Base-by-base conservation (phyloP, 164 flowering plant genomes). In the Vitis amurensis region DNA sequence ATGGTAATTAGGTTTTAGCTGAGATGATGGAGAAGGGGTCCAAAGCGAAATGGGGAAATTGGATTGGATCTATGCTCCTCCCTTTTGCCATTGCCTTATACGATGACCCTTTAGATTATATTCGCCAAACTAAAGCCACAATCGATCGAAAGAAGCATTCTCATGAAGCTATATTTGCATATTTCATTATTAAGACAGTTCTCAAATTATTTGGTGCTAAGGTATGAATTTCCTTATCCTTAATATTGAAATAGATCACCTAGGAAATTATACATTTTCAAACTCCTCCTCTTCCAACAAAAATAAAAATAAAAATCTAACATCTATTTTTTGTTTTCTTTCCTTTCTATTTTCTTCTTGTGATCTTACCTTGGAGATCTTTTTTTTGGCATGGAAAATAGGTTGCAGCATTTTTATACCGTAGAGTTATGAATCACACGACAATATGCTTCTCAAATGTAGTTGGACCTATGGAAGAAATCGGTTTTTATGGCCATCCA, bases 391-490 rank as follows among this genome's bases (percentile, higher is more conserved):
- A 3, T 15, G 29, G 7, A 0, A 37, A 31, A 59, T 78, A 82
- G 82, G 71, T 58, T 11, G 79, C 85, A 16, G 79, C 81, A 11
- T 71, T 64, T 15, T 1, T 85, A n/a, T 48, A 73, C 11, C 74
- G 71, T 59, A 79, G 58, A 61, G 15, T 80, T 56, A 16, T 82
- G 14, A 59, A 61, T 11, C 72, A 82, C 68, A 76, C 87, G 0
- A 89, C 94, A 1, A n/a, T 87, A 76, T 56, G 83, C 44, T 84
- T 88, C 71, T 85, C 97, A 8, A 91, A 80, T 55, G 65, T 91
- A 49, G 73, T 80, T 51, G 94, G 97, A n/a, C 91, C 97, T 0
- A 12, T 19, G 0, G 91, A 88, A 72, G 92, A 86, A 60, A 76
- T 89, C 11, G 69, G 84, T 67, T 86, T 88, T 11, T 78, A 57